Percentiles rank a stretch among this genome's conserved stretches.
These are phyloP conservation scores for Teratosphaeria nubilosa DNA, from an alignment of 2,329 filamentous ascomycete species.

Conservation along the genomic window DNA sequence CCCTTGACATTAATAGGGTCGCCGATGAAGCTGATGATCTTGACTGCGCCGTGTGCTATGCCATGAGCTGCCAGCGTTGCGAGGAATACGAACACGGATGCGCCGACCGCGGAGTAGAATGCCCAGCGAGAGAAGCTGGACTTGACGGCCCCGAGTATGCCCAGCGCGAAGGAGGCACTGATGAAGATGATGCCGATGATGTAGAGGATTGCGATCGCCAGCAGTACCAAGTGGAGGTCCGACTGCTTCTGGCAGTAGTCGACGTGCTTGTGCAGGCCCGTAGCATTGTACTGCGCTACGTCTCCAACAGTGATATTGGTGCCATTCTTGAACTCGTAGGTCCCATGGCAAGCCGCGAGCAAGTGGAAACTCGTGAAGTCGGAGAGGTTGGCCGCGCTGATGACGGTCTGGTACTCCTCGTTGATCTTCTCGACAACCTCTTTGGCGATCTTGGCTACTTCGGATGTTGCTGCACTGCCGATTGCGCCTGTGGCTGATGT, in stretches of 20 bases:
- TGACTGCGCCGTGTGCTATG: slow-evolving; percentile 42
- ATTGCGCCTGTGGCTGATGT: slow-evolving; percentile 15
- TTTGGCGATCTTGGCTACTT: slow-evolving; percentile 33
- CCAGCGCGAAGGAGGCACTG: slow-evolving; percentile 36
- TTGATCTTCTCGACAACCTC: slow-evolving; percentile 31
- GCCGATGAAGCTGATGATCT: slow-evolving; percentile 45
- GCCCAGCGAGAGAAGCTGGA: slow-evolving; percentile 32
- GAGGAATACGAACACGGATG: slow-evolving; percentile 52
- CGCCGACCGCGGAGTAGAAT: slow-evolving; percentile 41
- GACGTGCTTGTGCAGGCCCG: slow-evolving; percentile 40
- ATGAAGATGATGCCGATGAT: slow-evolving; percentile 33
- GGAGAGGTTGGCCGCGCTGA: slow-evolving; percentile 40
- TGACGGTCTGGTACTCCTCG: background rate
- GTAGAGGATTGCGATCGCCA: slow-evolving; percentile 48
- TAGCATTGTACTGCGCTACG: slow-evolving; percentile 11
- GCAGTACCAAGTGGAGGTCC: slow-evolving; percentile 48
- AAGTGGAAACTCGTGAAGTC: slow-evolving; percentile 54
- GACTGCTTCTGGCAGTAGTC: slow-evolving; percentile 44
- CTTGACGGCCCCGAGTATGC: slow-evolving; percentile 39
- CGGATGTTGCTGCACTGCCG: slow-evolving; percentile 22
- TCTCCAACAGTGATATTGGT: slow-evolving; percentile 32
- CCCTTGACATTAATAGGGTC: slow-evolving; percentile 40
- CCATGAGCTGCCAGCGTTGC: slow-evolving; percentile 68
- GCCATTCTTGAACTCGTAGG: slow-evolving; percentile 32
- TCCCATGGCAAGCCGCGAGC: slow-evolving; percentile 47